Base-by-base conservation (phyloP, 2,329 filamentous ascomycete species). In the Oidium heveae region DNA sequence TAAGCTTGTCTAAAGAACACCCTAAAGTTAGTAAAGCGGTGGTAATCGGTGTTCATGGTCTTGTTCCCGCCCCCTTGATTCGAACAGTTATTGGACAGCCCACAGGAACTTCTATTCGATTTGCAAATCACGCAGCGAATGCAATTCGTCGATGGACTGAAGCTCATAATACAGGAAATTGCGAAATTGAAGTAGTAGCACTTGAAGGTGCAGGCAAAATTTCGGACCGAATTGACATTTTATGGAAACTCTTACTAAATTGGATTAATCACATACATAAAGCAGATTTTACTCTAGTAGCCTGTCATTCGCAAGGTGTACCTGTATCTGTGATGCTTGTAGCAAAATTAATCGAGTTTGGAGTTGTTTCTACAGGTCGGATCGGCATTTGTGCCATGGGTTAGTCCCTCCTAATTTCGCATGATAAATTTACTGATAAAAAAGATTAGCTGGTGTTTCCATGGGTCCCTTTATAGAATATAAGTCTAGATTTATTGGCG, bases 181-280 rank as follows among this genome's bases (percentile, higher is more conserved):
- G 76, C 57, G 83, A 93, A 60, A 86, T 98, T 55, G 87, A 95
- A 63, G 95, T 93, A 65, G 84, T 96, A 15, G 86, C 89, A 0
- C 74, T 98, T 0, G 91, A 98, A 68, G 89, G 89, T 22, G 91
- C 98, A 68, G 91, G 91, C 24, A 86, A 85, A 65, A 91, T 98
- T 50, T 76, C 76, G 2, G 88, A 96, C 58, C 77, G 91, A 7
- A 86, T 96, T 1, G 84, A 93, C 57, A 84, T 93, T 41, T 70
- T 98, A 7, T 98, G 91, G 91, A 94, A 89, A 67, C 73, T 96
- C 10, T 72, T 98, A 55, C 73, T 95, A 32, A 95, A 95, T 66
- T 94, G 87, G 86, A 85, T 95, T 59, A 86, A 94, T 39, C 82
- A 89, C 59, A 83, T 98, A 34, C 80, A 85, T 53, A 76, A 76